Base-by-base conservation (phyloP, 1,284 basidiomycete species). In the Rhodotorula sp. region DNA sequence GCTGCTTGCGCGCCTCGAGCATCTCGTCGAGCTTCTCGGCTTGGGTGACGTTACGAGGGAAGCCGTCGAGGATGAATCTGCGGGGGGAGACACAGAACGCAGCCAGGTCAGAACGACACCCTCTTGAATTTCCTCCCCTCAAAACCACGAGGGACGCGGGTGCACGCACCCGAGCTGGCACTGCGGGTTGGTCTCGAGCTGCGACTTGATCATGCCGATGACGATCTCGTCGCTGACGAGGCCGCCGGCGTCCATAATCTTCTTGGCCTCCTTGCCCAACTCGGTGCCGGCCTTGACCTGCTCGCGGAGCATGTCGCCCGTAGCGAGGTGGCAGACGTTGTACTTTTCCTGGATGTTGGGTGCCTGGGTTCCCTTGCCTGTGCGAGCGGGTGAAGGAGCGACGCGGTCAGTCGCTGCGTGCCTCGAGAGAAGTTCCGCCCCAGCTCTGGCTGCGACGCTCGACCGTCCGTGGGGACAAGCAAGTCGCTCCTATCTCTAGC, bases 301-400 rank as follows among this genome's bases (percentile, higher is more conserved):
- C 75, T 95, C 92, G 61, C 95, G 91, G 69, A 99, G 85, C 93
- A 99, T 96, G 84, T 99, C 95, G 51, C 95, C 95, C 44, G 95
- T 99, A 45, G 95, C 95, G 76, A 99, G 85, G 84, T 99, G 95
- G 85, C 95, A 99, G 64, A 99, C 88, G 80, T 92, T 93, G 86
- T 91, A 99, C 80, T 91, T 87, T 75, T 94, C 89, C 64, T 90
- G 87, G 82, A 99, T 95, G 81, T 87, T 87, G 33, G 96, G 95
- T 2, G 94, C 95, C 82, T 99, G 95, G 2, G 95, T 99, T 60
- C 95, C 95, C 86, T 99, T 99, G 77, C 93, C 93, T 95, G 77
- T 45, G 77, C n/a, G 15, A 18, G 18, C 1, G 48, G 5, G 4
- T 14, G 24, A 17, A 29, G 4, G 0, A 48, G 44, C 37, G 10